Percentiles rank a stretch among this genome's conserved stretches.
Conservation (phyloP, 2,329 filamentous ascomycete species). For the Fusarium pseudograminearum region DNA sequence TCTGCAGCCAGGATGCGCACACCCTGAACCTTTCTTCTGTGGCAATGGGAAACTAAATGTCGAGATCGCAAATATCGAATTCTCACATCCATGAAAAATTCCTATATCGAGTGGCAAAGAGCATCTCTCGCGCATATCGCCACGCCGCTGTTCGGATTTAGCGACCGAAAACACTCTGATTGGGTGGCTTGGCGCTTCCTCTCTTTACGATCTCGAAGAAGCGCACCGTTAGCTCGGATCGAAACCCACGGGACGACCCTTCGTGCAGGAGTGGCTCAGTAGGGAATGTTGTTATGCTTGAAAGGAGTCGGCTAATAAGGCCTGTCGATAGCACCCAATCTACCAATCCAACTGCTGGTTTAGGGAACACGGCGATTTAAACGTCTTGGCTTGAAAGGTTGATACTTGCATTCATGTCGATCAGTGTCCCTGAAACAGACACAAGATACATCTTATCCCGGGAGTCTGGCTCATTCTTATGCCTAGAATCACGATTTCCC, state of each 20-base stretch:
- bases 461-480: constrained; percentile 1
- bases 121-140: constrained; percentile 14
- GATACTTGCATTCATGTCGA: constrained; percentile 24
- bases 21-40: not conserved
- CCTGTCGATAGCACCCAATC: constrained; percentile 8
- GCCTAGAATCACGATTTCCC: not conserved
- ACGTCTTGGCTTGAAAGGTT: constrained; percentile 7
- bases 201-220: constrained; percentile 45
- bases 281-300: constrained; percentile 6
- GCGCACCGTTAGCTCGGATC: constrained; percentile 50
- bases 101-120: constrained; percentile 30
- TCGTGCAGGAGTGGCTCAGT: constrained; percentile 39
- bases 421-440: constrained; percentile 19
- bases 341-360: constrained; percentile 2
- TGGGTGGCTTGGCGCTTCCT: constrained; percentile 23
- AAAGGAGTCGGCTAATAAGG: constrained; percentile 23
- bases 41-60: constrained; percentile 23
- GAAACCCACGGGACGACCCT: constrained; percentile 44
- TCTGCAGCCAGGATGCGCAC: constrained; percentile 6
- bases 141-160: constrained; percentile 26
- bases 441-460: not conserved
- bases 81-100: not conserved
- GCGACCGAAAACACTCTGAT: constrained; percentile 24
- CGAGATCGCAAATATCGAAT: constrained; percentile 17
- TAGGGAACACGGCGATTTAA: not conserved